These are phyloP conservation scores for Picea sitchensis DNA, from an alignment of 75 land plant species.

Conservation along the genomic window DNA sequence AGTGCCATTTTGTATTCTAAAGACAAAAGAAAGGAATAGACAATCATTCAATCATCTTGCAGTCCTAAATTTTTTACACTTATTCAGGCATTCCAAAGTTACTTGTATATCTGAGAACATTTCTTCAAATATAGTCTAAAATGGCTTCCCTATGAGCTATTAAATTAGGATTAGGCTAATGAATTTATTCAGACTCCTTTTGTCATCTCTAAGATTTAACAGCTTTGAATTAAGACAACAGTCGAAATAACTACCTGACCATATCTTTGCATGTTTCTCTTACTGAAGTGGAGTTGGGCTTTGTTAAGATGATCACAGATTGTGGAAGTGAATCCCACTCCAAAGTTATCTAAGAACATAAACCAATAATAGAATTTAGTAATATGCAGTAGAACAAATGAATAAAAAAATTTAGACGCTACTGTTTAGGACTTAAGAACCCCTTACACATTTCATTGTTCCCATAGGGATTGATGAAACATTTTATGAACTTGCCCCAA, in stretches of 20 bases:
- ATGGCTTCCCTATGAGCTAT: background rate
- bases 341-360: constrained; percentile 64
- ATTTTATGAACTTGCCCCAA: background rate
- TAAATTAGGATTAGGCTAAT: background rate
- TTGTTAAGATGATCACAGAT: constrained; percentile 78
- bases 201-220: background rate
- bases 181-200: background rate
- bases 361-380: constrained; percentile 1
- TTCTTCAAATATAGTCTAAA: background rate
- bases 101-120: background rate
- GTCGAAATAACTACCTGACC: constrained; percentile 55
- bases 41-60: too few species aligned
- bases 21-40: too few species aligned
- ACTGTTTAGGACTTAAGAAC: background rate
- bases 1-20: too few species aligned
- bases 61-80: too few species aligned
- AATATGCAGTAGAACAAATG: background rate
- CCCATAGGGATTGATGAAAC: background rate
- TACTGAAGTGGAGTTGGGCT: constrained; percentile 80
- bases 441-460: background rate
- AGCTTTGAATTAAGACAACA: background rate
- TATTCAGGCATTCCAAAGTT: background rate
- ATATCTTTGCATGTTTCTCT: constrained; percentile 66
- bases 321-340: constrained; percentile 89
- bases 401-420: background rate